Evolutionary conservation across 495 filamentous ascomycete species (phyloP), one percentile per base, ranked within the genome.

Genomic region (Cercophora scortea): DNA sequence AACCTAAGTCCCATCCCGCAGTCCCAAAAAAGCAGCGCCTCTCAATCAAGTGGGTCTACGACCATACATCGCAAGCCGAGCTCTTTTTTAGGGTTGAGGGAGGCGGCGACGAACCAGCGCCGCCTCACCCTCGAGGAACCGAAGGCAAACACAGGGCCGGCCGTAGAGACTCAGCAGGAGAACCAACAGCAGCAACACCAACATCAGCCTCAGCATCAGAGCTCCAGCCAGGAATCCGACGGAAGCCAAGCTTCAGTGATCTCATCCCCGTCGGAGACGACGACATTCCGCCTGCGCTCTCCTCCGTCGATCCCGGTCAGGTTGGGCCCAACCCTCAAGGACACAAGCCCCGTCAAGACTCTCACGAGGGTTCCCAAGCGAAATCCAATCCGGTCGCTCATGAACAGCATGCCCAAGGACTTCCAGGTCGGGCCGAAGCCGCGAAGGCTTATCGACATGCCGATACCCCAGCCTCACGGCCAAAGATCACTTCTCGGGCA

Each of bases 1-100:
- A 62, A 60, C 13, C 49, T 75, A 43, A 74, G 72, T 47, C 73
- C 76, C 1, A 76, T 78, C 41, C 55, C 60, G 15, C 71, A 76
- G 54, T 74, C 73, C 12, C 41, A 63, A n/a, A 57, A 56, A 25
- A 59, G 47, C 34, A 45, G 13, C 16, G n/a, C 33, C n/a, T 32
- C 39, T 18, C 49, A 51, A 9, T 9, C 33, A 3, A 61, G 54
- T 18, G 49, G 52, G 16, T 12, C 56, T 19, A 46, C 47, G 46
- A 60, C 54, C 13, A 10, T 52, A 13, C 49, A 40, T 32, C 45
- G 35, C 12, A 7, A 39, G n/a, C 15, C 16, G 32, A 32, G 47
- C n/a, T 60, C 69, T 65, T 70, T 70, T 65, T 71, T 71, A 64
- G 63, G 55, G 41, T 61, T 55, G 42, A 53, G 53, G 51, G 53